phyloP scores from a whole-genome alignment of 331 rosid genomes.

The Phaseolus coccineus region DNA sequence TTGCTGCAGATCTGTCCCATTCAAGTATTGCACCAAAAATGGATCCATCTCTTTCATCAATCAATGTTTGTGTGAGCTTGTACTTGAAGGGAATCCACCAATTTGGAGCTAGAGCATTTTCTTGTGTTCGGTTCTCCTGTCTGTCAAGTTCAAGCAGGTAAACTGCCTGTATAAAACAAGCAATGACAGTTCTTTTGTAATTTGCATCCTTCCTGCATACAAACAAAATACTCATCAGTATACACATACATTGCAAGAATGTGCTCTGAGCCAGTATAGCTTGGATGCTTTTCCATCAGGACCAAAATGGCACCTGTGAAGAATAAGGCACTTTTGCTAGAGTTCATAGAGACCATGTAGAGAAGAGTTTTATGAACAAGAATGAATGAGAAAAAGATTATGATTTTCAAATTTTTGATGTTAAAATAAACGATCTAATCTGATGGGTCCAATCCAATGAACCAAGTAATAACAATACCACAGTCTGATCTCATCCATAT shows the following conservation, averaged over 20 bases:
- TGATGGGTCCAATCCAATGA: too few species aligned
- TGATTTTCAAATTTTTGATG: not conserved
- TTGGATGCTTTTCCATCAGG: not conserved
- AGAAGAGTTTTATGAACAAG: too few species aligned
- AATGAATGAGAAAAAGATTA: not conserved
- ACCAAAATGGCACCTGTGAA: not conserved
- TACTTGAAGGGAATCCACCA: conserved; percentile 98
- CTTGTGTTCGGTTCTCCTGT: conserved; percentile 72
- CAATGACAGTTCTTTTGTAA: conserved; percentile 86
- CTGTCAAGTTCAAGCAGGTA: conserved; percentile 91
- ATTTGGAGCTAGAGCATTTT: conserved; percentile 80
- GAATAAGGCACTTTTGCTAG: not conserved
- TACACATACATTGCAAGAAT: not conserved
- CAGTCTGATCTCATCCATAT: too few species aligned
- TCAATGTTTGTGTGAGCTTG: conserved; percentile 67
- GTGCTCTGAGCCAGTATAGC: not conserved
- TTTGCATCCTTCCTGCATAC: conserved; percentile 80
- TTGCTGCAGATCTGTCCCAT: conserved; percentile 93
- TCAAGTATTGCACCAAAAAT: conserved; percentile 92
- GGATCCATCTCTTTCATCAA: conserved; percentile 91
- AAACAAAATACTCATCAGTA: conserved; percentile 28
- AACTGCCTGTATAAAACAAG: conserved; percentile 90
- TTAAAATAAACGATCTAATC: too few species aligned
- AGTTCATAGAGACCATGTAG: not conserved
- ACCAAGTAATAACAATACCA: too few species aligned